Base-by-base conservation (phyloP, 148 eudicot genomes). In the Rhododendron kiyosumense region DNA sequence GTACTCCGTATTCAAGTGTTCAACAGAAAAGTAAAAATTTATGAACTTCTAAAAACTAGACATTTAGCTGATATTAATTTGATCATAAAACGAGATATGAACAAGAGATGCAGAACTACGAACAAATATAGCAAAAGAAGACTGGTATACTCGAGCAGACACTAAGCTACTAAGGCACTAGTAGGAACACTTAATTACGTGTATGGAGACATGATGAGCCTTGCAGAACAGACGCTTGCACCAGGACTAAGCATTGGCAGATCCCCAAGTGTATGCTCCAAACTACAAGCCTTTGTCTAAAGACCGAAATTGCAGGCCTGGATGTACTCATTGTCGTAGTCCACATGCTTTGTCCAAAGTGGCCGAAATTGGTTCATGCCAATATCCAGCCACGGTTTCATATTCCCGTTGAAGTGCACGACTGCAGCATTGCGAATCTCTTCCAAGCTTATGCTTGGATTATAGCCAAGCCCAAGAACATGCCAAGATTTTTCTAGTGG, bases 381-480 rank as follows among this genome's bases (percentile, higher is more conserved):
- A 82, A 96, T 96, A 85, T 96, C 98, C 57, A 96, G 97, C 98
- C 98, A 95, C 26, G 98, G 98, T 88, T 95, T 95, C 96, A 93
- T 93, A 86, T 95, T 95, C 79, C 98, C 98, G 32, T 94, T 96
- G 90, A 96, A 96, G 86, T 96, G 98, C 79, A 96, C 97, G 54
- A 96, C 98, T 75, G 98, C 96, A 83, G 98, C 98, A 85, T 94
- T 94, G 24, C 87, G 87, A 83, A 94, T 95, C 91, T 95, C 98
- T 51, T 94, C 97, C 91, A 89, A 86, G 89, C 94, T 94, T 81
- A 94, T 95, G 90, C 95, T 92, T 81, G 97, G 97, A 89, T 96
- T 96, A 83, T 96, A 96, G 46, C 98, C 98, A 83, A 96, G 98
- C 80, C 98, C 98, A 83, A 94, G 90, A 69, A 96, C 98, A 90